Percentiles rank a stretch among this genome's conserved stretches.
These are phyloP conservation scores for Cytospora schulzeri DNA, from an alignment of 2,329 filamentous ascomycete genomes.

Conservation along the genomic window DNA sequence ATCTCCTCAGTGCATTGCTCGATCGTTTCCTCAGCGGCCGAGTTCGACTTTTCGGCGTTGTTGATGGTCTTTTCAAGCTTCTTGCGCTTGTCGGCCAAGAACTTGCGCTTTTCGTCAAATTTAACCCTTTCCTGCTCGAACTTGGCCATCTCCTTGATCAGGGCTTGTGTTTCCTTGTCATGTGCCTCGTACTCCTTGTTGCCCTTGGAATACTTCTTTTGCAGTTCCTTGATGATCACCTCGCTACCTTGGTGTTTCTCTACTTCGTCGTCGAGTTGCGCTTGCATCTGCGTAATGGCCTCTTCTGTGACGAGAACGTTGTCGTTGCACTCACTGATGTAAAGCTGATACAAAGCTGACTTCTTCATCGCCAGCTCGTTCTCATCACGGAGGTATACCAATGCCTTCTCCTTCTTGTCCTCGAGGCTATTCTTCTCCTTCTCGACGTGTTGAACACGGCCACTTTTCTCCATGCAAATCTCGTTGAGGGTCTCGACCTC, in stretches of 20 bases:
- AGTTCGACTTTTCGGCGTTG: slow-evolving; percentile 72
- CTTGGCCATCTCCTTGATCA: slow-evolving; percentile 85
- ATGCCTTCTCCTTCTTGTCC: slow-evolving; percentile 93
- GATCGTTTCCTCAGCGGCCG: slow-evolving; percentile 76
- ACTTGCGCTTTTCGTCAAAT: slow-evolving; percentile 97
- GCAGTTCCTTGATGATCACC: slow-evolving; percentile 84
- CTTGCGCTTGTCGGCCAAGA: slow-evolving; percentile 85
- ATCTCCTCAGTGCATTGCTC: slow-evolving; percentile 80
- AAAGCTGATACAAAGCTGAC: slow-evolving; percentile 89
- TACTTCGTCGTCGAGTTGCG: slow-evolving; percentile 81
- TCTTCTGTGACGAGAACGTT: slow-evolving; percentile 89
- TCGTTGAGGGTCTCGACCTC: slow-evolving; percentile 94
- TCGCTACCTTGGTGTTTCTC: slow-evolving; percentile 91
- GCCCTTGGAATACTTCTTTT: slow-evolving; percentile 82
- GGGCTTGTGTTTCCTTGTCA: slow-evolving; percentile 76
- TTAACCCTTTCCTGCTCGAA: slow-evolving; percentile 97
- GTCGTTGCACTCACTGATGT: slow-evolving; percentile 83
- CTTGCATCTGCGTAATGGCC: slow-evolving; percentile 86
- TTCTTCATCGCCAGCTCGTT: slow-evolving; percentile 91
- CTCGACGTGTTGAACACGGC: slow-evolving; percentile 93
- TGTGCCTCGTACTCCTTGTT: slow-evolving; percentile 80
- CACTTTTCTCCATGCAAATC: slow-evolving; percentile 91
- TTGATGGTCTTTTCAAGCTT: slow-evolving; percentile 89
- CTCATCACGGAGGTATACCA: slow-evolving; percentile 87
- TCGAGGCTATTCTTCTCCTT: slow-evolving; percentile 93